Evolutionary conservation across 1,284 basidiomycete genomes (phyloP), one percentile per base, ranked within the genome.

Genomic region (Inonotus hispidus): DNA sequence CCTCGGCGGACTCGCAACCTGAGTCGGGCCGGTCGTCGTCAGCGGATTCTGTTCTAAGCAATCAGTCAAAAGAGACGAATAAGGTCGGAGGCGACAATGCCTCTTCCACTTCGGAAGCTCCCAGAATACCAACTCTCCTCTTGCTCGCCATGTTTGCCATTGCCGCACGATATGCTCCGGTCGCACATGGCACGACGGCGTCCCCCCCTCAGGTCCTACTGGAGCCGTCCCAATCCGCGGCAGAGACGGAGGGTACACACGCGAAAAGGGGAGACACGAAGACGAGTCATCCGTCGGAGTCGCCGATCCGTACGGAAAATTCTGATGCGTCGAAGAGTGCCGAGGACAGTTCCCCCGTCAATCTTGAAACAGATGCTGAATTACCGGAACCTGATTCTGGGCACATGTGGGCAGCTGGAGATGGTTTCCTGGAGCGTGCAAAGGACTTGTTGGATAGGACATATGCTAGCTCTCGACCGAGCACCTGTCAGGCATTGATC

Each of bases 361-460:
- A 37, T 6, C 29, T 58, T 3, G 62, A 63, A 39, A 35, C 55
- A 8, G 62, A 63, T 32, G 45, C 50, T 13, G 55, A 74, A 47
- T 74, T 77, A 41, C 74, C 72, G 19, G 82, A 79, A 3, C 71
- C 75, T n/a, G 77, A 80, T 60, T 78, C 77, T 25, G 73, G 77
- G 23, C 67, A 77, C n/a, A 91, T 92, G 84, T 94, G 91, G 91
- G 77, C 79, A 11, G 90, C 89, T 0, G 92, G 92, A 5, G 90
- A 93, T 68, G 75, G 80, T 45, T 93, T 87, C 71, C 77, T 92
- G 38, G 78, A 83, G 61, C 74, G 79, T 56, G 92, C 91, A 16
- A 90, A 90, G 68, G 71, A 74, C 19, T 74, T 92, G n/a, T 76
- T 93, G 13, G 82, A 88, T 70, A 75, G 75, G 58, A 79, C 82